A percentile compares a stretch with the other conserved stretches of the same genome.
Evolutionary conservation across 1,284 basidiomycete species (phyloP).

Genomic region (Hemileia vastatrix): DNA sequence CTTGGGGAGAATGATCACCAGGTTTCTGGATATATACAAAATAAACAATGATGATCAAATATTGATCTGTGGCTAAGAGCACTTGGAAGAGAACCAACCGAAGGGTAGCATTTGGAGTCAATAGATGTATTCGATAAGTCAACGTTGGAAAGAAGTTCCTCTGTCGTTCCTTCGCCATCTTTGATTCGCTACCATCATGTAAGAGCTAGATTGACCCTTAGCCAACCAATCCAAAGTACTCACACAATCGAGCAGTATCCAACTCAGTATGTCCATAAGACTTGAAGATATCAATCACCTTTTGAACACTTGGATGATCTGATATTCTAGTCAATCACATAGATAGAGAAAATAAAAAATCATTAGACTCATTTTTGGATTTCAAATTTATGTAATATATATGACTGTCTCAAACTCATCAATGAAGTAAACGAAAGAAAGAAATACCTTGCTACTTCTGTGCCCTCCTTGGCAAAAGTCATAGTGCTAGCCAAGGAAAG

Average conservation of each 20-base stretch:
- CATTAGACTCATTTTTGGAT: no score
- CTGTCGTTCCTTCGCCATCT: not conserved
- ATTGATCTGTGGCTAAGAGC: not conserved
- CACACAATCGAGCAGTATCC: constrained; percentile 36
- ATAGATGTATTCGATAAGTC: not conserved
- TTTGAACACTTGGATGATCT: constrained; percentile 10
- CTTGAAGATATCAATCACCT: constrained; percentile 33
- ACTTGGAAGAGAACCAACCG: not conserved
- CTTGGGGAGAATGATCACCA: not conserved
- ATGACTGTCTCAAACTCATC: not conserved
- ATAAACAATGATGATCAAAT: not conserved
- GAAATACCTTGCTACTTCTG: not conserved
- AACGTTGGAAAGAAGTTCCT: not conserved
- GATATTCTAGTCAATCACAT: no score
- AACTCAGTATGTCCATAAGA: constrained; percentile 34
- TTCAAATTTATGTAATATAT: not conserved
- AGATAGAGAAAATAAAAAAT: no score
- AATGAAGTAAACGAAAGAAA: not conserved
- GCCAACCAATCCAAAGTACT: not conserved
- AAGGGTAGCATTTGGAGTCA: constrained; percentile 6
- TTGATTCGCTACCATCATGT: not conserved
- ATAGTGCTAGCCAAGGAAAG: no score
- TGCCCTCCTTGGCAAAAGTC: not conserved
- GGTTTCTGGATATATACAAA: not conserved
- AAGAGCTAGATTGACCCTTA: not conserved